Evolutionary conservation across 768 basidiomycete species (phyloP), one percentile per base, ranked within the genome.

Genomic region (Royoungia palumana): DNA sequence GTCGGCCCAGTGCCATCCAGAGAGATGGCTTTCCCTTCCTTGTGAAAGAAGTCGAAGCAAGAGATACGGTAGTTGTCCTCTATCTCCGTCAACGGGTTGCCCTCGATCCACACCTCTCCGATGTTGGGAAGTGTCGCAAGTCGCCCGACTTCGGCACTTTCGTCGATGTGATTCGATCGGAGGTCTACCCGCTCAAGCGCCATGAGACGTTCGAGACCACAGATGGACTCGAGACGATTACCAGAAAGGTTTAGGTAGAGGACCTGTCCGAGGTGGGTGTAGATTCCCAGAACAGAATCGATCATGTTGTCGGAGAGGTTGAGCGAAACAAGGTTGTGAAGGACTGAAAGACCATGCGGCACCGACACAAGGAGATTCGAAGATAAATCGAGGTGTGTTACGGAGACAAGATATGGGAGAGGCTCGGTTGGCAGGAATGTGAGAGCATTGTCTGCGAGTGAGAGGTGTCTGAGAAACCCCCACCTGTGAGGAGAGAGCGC

Each of bases 281-380:
- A 89, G 49, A 96, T 89, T 24, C 89, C 88, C 5, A 94, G 79
- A 16, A 98, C 86, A 16, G 94, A 94, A 65, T 95, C 93, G 57
- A 99, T 93, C 82, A 99, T 91, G 72, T 99, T 99, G 68, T 94
- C 88, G 14, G 89, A 78, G n/a, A 99, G 80, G 69, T 96, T 94
- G 58, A 99, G 84, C n/a, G 88, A 89, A 46, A 82, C 69, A 44
- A 99, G 87, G 54, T 85, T 87, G 60, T 84, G 81, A 20, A 99
- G 79, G 6, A 74, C 63, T 14, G 82, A 78, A 27, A 95, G 77
- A 19, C 85, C 87, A 2, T 85, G 66, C 1, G 93, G 93, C n/a
- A 94, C 78, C 25, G 90, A 87, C 35, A 94, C 83, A 39, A 97
- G 80, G 16, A 96, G 81, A 65, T 96, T 96, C 35, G 88, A 89